phyloP scores from a whole-genome alignment of 2,329 filamentous ascomycete genomes.

The Penicillium freii region DNA sequence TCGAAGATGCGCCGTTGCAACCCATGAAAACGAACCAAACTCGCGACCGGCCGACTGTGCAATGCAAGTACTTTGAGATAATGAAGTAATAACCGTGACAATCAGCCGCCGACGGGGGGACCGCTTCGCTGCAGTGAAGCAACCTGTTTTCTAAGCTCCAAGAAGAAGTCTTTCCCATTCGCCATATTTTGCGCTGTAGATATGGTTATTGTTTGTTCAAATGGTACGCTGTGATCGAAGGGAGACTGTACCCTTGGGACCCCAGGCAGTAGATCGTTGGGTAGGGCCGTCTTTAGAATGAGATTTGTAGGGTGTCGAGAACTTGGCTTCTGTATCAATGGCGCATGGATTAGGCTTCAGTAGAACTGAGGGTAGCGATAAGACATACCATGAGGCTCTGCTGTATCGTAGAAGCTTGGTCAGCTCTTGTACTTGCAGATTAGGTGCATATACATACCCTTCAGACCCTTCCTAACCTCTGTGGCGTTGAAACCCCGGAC shows the following conservation, averaged over 20 bases:
- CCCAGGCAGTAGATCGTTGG: conserved; percentile 43
- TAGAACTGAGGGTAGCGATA: neutral
- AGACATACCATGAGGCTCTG: conserved; percentile 33
- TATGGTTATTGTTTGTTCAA: conserved; percentile 2
- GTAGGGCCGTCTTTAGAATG: conserved; percentile 37
- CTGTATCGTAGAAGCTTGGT: conserved; percentile 3
- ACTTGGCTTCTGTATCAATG: conserved; percentile 32
- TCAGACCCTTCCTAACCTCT: conserved; percentile 44
- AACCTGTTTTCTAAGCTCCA: conserved; percentile 50
- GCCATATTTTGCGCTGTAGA: conserved; percentile 47
- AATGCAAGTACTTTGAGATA: conserved; percentile 17
- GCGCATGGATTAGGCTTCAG: conserved; percentile 8
- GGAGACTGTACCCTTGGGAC: conserved; percentile 42
- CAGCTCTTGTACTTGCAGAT: conserved; percentile 1
- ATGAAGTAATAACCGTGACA: conserved; percentile 9
- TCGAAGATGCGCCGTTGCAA: conserved; percentile 29
- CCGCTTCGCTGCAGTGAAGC: conserved; percentile 40
- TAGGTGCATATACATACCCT: conserved; percentile 29
- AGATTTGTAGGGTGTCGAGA: conserved; percentile 39
- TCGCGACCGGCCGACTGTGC: conserved; percentile 18
- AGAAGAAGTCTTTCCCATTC: conserved; percentile 51
- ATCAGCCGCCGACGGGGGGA: conserved; percentile 38
- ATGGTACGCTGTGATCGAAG: conserved; percentile 8
- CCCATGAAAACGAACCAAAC: conserved; percentile 22
- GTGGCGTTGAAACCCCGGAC: conserved; percentile 45